These are phyloP conservation scores for Globisporangium iwayamae DNA, from an alignment of 352 stramenopile genomes.

Conservation along the genomic window DNA sequence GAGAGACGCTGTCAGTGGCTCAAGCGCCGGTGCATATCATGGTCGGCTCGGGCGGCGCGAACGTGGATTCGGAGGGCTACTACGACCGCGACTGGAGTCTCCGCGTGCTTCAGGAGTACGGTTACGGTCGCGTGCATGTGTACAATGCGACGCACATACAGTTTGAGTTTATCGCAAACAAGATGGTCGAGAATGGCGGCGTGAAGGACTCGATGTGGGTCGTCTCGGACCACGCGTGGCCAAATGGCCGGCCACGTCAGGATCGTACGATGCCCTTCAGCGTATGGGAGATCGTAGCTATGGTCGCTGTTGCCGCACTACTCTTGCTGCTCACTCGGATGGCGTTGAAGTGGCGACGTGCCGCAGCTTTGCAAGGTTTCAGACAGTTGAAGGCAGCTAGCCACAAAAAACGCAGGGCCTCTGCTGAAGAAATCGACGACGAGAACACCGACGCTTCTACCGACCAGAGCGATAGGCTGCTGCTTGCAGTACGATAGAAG, in stretches of 20 bases:
- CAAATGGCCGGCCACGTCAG: conserved; percentile 30
- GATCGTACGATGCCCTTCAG: conserved; percentile 10
- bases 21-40: conserved; percentile 53
- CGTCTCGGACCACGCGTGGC: conserved; percentile 46
- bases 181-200: conserved; percentile 9
- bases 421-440: neutral
- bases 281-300: conserved; percentile 4
- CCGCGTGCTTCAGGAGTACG: conserved; percentile 15
- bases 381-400: neutral
- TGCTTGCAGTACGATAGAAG: neutral
- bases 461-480: neutral
- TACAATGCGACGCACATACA: conserved; percentile 51
- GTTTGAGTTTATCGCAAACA: conserved; percentile 50
- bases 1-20: conserved; percentile 20
- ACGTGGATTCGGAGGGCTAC: conserved; percentile 33
- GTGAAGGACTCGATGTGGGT: conserved; percentile 25
- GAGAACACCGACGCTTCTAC: neutral
- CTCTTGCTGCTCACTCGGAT: conserved; percentile 8
- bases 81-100: conserved; percentile 21
- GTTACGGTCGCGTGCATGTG: conserved; percentile 53
- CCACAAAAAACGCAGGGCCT: neutral
- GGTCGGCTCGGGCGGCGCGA: conserved; percentile 43
- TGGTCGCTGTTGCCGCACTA: neutral
- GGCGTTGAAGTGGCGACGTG: conserved; percentile 4
- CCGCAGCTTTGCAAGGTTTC: neutral